Base-by-base conservation (phyloP, 192 early-diverging fungal species). In the Pilaira anomala region DNA sequence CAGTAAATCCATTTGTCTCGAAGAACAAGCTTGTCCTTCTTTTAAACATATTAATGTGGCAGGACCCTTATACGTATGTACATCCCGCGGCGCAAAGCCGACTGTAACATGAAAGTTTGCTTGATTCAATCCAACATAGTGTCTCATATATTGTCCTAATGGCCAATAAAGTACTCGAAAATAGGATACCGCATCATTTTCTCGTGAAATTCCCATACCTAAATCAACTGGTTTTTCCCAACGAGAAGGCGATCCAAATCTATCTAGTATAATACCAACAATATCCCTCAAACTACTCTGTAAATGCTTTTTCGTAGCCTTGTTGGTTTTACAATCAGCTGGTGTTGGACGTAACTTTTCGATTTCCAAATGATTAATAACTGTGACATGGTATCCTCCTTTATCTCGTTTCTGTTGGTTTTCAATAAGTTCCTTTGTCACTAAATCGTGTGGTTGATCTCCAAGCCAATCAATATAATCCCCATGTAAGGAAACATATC, bases 131-230 rank as follows among this genome's bases (percentile, higher is more conserved):
- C 61, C 69, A 11, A 60, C n/a, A 1, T 19, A 19, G 3, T 1
- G 11, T 12, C 69, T 52, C 16, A 71, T 54, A 0, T 40, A 28
- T 44, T 71, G 69, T n/a, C 69, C 69, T 18, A 64, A 24, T 14
- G 69, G 69, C 69, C 69, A 71, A 24, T 48, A 45, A 7, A 71
- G 30, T 13, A 71, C 63, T 28, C 57, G 56, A 28, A 46, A 71
- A n/a, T 55, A 65, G 14, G 40, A 39, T 13, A 40, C 13, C 22
- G 19, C 22, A 2, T 45, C 30, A 12, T 22, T 13, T 33, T 41
- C 13, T 36, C 30, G 11, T 26, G 12, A 28, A 40, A 7, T 24
- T 12, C 69, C 69, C 7, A 60, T 1, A 1, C 69, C 69, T 14
- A 71, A 54, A 39, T 71, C 69, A 3, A 65, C 42, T 7, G 69